Evolutionary conservation across 768 basidiomycete genomes (phyloP).

Genomic region (Boletus insuetus): DNA sequence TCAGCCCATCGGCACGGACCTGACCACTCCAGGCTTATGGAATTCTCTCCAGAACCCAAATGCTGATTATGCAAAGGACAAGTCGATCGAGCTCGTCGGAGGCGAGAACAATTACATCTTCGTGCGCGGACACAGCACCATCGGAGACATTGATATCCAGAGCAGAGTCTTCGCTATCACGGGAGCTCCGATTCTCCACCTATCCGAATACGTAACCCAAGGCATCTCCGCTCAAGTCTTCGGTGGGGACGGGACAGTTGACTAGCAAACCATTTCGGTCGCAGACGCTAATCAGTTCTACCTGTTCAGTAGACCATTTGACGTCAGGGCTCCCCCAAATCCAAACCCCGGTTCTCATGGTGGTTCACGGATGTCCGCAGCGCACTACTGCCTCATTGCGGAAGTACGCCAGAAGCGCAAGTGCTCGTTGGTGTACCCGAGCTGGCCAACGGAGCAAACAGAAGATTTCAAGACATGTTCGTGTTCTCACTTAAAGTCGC

Average conservation of each 20-base stretch:
- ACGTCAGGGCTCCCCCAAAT: not conserved
- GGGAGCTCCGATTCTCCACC: not conserved
- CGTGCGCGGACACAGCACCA: constrained; percentile 10
- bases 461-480: not conserved
- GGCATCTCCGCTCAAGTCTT: not conserved
- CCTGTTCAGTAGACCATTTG: constrained; percentile 5
- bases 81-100: constrained; percentile 2
- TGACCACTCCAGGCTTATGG: not conserved
- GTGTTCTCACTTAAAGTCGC: not conserved
- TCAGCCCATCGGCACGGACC: constrained; percentile 5
- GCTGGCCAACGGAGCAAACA: constrained; percentile 1
- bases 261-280: constrained; percentile 5
- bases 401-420: constrained; percentile 12
- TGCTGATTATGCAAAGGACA: not conserved
- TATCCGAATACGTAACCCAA: not conserved
- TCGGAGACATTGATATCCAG: constrained; percentile 6
- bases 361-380: not conserved
- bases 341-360: not conserved
- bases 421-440: not conserved
- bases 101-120: constrained; percentile 7
- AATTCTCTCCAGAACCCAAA: not conserved
- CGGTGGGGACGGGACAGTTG: not conserved
- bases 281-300: constrained; percentile 1
- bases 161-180: not conserved
- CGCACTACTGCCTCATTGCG: constrained; percentile 6